Conservation (phyloP, 2,329 filamentous ascomycete species). For the Cladosporium sp. region DNA sequence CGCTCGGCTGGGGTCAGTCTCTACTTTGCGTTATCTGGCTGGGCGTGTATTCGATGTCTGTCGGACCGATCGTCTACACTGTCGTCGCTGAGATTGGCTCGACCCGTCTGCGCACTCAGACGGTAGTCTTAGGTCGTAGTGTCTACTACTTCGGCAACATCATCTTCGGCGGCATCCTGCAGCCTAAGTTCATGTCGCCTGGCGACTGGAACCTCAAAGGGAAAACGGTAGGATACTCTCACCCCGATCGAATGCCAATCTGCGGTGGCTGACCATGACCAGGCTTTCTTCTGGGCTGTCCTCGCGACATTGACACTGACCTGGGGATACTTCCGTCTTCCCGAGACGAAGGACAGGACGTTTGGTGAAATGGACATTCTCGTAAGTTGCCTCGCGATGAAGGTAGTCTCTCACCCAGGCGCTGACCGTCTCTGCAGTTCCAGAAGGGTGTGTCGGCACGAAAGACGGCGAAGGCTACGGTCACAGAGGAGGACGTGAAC, state of each 20-base stretch:
- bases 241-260: neutral
- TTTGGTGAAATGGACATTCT: constrained; percentile 36
- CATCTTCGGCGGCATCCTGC: constrained; percentile 24
- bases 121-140: constrained; percentile 25
- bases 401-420: neutral
- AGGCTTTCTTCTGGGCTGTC: constrained; percentile 28
- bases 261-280: neutral
- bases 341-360: constrained; percentile 33
- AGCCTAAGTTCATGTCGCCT: constrained; percentile 22
- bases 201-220: constrained; percentile 11
- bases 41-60: constrained; percentile 12
- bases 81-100: constrained; percentile 28
- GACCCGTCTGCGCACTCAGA: constrained; percentile 25
- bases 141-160: constrained; percentile 25
- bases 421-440: neutral
- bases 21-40: constrained; percentile 10
- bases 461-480: constrained; percentile 6
- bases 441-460: constrained; percentile 10
- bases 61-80: constrained; percentile 17
- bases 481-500: constrained; percentile 10
- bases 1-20: constrained; percentile 8
- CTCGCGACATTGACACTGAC: constrained; percentile 19
- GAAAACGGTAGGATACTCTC: constrained; percentile 1
- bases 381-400: constrained; percentile 19
- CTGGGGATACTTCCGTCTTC: constrained; percentile 32